These are phyloP conservation scores for Cornus florida DNA, from an alignment of 148 eudicot species.

Conservation along the genomic window DNA sequence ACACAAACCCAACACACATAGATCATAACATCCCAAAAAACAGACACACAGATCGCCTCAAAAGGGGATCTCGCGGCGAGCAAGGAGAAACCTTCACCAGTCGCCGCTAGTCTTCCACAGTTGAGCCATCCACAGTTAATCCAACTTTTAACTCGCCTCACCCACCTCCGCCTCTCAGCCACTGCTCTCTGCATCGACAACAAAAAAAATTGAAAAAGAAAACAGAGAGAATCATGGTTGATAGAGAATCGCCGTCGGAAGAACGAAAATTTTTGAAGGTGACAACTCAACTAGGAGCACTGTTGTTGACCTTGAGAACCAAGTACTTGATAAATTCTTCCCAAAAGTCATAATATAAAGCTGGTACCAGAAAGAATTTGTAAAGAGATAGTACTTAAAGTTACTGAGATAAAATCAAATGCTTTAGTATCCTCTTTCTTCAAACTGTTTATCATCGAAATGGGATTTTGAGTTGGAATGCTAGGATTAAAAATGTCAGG, in stretches of 20 bases:
- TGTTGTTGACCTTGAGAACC: neutral
- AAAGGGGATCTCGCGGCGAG: no score
- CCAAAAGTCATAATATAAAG: neutral
- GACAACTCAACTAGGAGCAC: neutral
- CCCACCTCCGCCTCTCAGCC: no score
- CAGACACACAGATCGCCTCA: no score
- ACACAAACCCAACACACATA: no score
- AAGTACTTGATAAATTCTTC: neutral
- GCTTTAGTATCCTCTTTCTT: constrained; percentile 86
- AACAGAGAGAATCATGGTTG: neutral
- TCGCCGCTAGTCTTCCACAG: no score
- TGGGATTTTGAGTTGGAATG: constrained; percentile 58
- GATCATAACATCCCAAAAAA: no score
- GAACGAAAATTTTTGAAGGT: no score
- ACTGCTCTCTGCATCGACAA: no score
- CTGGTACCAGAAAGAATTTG: neutral
- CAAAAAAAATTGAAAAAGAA: neutral
- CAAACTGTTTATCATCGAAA: constrained; percentile 55
- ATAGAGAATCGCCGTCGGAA: neutral
- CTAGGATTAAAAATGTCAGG: constrained; percentile 86
- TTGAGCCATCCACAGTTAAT: no score
- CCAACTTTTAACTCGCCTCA: no score
- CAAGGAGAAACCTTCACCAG: no score
- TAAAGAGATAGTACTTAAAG: constrained; percentile 12
- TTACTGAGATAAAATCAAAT: constrained; percentile 95